These are phyloP conservation scores for Neofusicoccum sp. DNA, from an alignment of 2,329 filamentous ascomycete species.

Conservation along the genomic window DNA sequence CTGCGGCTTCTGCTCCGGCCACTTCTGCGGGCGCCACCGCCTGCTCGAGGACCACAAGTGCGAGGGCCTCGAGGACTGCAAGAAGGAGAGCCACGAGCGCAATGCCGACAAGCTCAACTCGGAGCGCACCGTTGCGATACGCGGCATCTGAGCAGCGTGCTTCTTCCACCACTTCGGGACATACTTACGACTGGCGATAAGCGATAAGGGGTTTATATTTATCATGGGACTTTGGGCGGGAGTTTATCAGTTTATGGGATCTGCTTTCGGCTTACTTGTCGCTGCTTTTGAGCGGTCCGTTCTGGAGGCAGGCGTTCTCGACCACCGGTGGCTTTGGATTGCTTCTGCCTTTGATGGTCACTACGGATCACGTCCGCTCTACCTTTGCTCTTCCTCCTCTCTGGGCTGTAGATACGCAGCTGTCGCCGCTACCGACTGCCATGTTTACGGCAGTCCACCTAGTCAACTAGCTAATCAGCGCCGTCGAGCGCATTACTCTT, in stretches of 20 bases:
- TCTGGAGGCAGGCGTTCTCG: slow-evolving; percentile 18
- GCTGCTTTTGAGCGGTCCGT: slow-evolving; percentile 21
- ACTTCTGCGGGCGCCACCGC: slow-evolving; percentile 94
- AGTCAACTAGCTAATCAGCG: slow-evolving; percentile 18
- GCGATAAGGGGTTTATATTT: slow-evolving; percentile 11
- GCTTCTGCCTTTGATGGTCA: slow-evolving; percentile 9
- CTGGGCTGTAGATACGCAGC: slow-evolving; percentile 16
- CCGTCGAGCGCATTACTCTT: neutral
- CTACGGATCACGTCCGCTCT: neutral
- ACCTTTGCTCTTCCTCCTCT: slow-evolving; percentile 4
- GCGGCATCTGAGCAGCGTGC: slow-evolving; percentile 66
- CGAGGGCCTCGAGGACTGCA: slow-evolving; percentile 90
- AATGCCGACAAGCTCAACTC: slow-evolving; percentile 91
- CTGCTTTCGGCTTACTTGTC: slow-evolving; percentile 13
- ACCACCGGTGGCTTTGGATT: slow-evolving; percentile 21
- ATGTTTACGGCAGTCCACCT: slow-evolving; percentile 12
- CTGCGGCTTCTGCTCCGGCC: slow-evolving; percentile 90
- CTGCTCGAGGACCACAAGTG: slow-evolving; percentile 95
- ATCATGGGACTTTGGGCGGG: slow-evolving; percentile 11
- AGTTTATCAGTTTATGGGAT: slow-evolving; percentile 5
- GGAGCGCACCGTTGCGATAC: slow-evolving; percentile 92
- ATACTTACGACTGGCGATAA: slow-evolving; percentile 14
- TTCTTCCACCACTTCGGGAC: slow-evolving; percentile 12
- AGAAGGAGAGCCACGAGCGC: slow-evolving; percentile 93
- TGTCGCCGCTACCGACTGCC: slow-evolving; percentile 9